Percentiles rank a stretch among this genome's conserved stretches.
phyloP scores from a whole-genome alignment of 495 filamentous ascomycete species.

The Oidiodendron maius region DNA sequence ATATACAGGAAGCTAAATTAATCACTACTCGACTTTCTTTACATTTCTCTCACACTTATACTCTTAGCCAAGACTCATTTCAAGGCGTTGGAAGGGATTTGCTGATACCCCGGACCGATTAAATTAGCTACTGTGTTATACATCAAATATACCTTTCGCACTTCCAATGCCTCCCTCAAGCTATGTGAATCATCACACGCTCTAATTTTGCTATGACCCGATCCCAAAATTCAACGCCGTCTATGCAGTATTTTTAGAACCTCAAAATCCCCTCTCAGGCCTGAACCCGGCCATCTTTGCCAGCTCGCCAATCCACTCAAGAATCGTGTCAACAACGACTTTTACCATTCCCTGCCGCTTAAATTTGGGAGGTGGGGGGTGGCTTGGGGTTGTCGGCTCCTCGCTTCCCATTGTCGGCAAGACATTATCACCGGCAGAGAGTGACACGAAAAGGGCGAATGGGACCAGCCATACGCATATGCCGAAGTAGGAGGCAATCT shows the following conservation, averaged over 20 bases:
- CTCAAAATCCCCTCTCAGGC: conserved; percentile 20
- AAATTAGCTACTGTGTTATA: background rate
- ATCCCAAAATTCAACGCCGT: conserved; percentile 4
- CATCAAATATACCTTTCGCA: conserved; percentile 3
- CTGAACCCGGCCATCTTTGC: conserved; percentile 59
- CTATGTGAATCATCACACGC: no score
- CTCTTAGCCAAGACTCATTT: no score
- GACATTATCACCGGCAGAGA: conserved; percentile 91
- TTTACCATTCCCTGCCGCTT: conserved; percentile 85
- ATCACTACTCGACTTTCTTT: no score
- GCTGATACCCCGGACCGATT: no score
- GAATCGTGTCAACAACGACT: conserved; percentile 72
- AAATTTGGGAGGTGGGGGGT: conserved; percentile 39
- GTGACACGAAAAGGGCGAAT: conserved; percentile 88
- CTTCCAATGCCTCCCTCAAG: background rate
- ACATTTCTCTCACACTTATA: no score
- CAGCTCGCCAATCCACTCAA: conserved; percentile 67
- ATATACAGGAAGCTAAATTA: no score
- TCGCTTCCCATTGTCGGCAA: conserved; percentile 72
- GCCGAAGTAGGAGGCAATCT: conserved; percentile 94
- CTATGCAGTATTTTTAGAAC: conserved; percentile 1
- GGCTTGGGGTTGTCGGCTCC: conserved; percentile 29
- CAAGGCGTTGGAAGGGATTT: no score
- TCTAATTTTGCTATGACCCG: no score
- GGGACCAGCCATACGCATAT: conserved; percentile 95